These are phyloP conservation scores for Cladosporium sp. DNA, from an alignment of 2,329 filamentous ascomycete species.

Conservation along the genomic window DNA sequence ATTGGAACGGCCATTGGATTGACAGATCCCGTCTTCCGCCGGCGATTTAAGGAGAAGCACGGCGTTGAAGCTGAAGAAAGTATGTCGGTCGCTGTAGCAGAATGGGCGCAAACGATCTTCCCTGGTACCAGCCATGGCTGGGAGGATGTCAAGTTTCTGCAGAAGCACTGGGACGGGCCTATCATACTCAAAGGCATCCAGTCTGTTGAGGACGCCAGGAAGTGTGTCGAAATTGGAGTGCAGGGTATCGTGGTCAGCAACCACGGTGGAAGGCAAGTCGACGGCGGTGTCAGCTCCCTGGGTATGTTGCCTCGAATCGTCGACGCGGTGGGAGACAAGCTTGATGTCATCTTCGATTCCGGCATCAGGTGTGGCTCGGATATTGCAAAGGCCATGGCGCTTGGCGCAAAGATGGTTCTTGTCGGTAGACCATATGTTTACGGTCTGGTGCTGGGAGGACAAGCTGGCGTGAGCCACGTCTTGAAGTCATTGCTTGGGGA, in stretches of 20 bases:
- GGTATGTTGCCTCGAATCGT: constrained; percentile 59
- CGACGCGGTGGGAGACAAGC: constrained; percentile 51
- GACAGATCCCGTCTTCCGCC: constrained; percentile 62
- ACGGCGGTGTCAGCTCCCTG: constrained; percentile 48
- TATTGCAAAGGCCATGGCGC: constrained; percentile 48
- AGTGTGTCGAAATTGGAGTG: constrained; percentile 43
- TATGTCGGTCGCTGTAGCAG: constrained; percentile 45
- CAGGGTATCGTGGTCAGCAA: constrained; percentile 53
- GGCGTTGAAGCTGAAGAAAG: constrained; percentile 39
- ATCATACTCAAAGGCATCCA: constrained; percentile 61
- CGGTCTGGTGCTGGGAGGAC: constrained; percentile 54
- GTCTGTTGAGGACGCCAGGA: constrained; percentile 46
- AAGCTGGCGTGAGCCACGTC: constrained; percentile 48
- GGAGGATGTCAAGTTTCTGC: constrained; percentile 57
- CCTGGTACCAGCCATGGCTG: constrained; percentile 41
- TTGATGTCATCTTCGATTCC: constrained; percentile 49
- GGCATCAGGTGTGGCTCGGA: constrained; percentile 49
- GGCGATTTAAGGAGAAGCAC: constrained; percentile 48
- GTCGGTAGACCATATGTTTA: constrained; percentile 58
- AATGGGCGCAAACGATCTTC: constrained; percentile 44
- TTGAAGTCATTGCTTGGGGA: constrained; percentile 19
- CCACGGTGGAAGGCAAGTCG: constrained; percentile 50
- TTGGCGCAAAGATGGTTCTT: constrained; percentile 57
- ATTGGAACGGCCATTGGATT: constrained; percentile 61
- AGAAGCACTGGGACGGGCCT: constrained; percentile 60